Evolutionary conservation across 768 basidiomycete genomes (phyloP).

Genomic region (Termitomyces heimii): DNA sequence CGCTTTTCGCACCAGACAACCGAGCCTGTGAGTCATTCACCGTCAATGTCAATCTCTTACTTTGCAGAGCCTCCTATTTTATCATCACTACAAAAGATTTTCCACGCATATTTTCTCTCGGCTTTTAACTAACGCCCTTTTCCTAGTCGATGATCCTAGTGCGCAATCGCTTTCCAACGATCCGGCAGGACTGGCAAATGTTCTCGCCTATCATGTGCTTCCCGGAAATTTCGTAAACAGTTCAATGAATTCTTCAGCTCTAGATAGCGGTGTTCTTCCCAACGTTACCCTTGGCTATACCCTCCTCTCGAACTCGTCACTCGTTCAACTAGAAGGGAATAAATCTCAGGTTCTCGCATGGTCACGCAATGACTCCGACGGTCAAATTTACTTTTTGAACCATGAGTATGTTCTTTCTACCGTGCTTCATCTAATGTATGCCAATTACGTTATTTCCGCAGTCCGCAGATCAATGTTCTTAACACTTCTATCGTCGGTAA

Average conservation of each 20-base stretch:
- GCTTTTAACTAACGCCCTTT: neutral
- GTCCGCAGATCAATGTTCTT: conserved; percentile 21
- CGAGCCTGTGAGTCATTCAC: conserved; percentile 14
- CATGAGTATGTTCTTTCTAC: conserved; percentile 30
- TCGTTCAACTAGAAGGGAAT: conserved; percentile 53
- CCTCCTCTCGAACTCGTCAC: conserved; percentile 41
- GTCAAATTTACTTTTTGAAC: conserved; percentile 40
- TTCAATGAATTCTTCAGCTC: conserved; percentile 14
- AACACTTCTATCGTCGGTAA: conserved; percentile 33
- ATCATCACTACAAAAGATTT: neutral
- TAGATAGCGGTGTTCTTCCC: conserved; percentile 38
- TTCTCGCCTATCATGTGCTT: conserved; percentile 17
- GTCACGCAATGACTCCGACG: conserved; percentile 29
- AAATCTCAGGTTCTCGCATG: conserved; percentile 51
- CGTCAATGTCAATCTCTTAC: neutral
- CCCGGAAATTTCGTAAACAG: conserved; percentile 14
- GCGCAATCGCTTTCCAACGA: neutral
- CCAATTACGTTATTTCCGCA: neutral
- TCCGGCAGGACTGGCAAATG: conserved; percentile 3
- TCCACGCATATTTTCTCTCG: neutral
- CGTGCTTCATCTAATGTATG: neutral
- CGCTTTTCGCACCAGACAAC: conserved; percentile 17
- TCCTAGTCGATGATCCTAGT: conserved; percentile 10
- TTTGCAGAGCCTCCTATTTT: neutral
- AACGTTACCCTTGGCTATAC: conserved; percentile 62